phyloP scores from a whole-genome alignment of 306 rosid genomes.

The Ceratonia siliqua region DNA sequence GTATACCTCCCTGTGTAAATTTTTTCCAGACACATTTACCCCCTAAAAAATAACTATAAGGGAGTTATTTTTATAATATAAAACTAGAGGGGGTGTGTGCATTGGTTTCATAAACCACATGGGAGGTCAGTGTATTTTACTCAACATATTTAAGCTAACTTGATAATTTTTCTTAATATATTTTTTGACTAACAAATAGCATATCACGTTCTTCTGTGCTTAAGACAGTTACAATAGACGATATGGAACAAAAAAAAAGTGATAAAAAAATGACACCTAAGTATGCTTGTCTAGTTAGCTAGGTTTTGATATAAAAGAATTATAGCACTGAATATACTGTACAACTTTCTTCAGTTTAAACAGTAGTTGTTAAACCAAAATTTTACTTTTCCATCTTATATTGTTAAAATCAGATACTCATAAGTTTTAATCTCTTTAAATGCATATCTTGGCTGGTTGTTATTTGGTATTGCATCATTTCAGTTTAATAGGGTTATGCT shows the following conservation, averaged over 20 bases:
- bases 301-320: conserved; percentile 5
- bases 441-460: conserved; percentile 5
- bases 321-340: not conserved
- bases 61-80: no score
- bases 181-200: not conserved
- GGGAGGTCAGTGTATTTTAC: not conserved
- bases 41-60: no score
- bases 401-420: not conserved
- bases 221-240: conserved; percentile 3
- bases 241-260: conserved; percentile 6
- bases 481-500: conserved; percentile 30
- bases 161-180: conserved; percentile 9
- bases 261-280: not conserved
- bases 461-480: conserved; percentile 10
- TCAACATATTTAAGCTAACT: not conserved
- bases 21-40: no score
- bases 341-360: not conserved
- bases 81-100: no score
- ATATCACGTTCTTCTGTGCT: not conserved
- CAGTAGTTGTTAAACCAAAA: not conserved
- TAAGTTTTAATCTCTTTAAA: conserved; percentile 9
- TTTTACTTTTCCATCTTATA: not conserved
- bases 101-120: no score
- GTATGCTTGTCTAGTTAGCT: not conserved
- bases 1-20: no score